These are phyloP conservation scores for Geotrichum klebahnii DNA, from an alignment of 1,139 yeast species.

Conservation along the genomic window DNA sequence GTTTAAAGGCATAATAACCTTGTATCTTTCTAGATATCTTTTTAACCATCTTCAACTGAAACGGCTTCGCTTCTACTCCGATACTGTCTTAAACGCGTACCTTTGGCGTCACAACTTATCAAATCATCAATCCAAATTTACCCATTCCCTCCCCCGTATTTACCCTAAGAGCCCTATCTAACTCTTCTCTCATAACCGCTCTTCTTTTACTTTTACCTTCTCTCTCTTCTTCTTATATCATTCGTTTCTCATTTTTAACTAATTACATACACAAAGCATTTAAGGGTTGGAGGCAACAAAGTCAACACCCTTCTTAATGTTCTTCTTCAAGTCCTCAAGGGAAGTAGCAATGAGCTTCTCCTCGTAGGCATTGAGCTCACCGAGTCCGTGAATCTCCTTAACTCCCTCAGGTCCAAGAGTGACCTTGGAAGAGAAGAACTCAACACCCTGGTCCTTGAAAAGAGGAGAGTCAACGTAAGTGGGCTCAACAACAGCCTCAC, in stretches of 20 bases:
- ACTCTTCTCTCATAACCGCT: neutral
- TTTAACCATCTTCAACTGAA: too few species aligned
- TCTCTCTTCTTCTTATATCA: neutral
- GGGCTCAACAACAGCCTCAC: constrained; percentile 72
- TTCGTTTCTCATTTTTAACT: constrained; percentile 4
- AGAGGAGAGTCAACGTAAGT: constrained; percentile 66
- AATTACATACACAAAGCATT: constrained; percentile 18
- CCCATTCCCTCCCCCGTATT: neutral
- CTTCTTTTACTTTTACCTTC: neutral
- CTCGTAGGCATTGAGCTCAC: constrained; percentile 80
- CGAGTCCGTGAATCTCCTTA: constrained; percentile 67
- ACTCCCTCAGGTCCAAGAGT: constrained; percentile 88
- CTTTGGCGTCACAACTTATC: too few species aligned
- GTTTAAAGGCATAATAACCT: too few species aligned
- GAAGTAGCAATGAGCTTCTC: constrained; percentile 53
- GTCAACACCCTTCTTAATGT: constrained; percentile 68
- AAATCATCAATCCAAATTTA: neutral
- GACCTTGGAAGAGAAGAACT: constrained; percentile 90
- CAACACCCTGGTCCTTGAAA: constrained; percentile 79
- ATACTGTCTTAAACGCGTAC: too few species aligned
- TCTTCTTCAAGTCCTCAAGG: constrained; percentile 48
- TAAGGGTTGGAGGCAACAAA: constrained; percentile 47
- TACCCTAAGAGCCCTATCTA: neutral
- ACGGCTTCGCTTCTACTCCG: too few species aligned
- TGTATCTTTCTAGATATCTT: too few species aligned